phyloP scores from a whole-genome alignment of 2,329 filamentous ascomycete genomes.

The Pyricularia sp. region DNA sequence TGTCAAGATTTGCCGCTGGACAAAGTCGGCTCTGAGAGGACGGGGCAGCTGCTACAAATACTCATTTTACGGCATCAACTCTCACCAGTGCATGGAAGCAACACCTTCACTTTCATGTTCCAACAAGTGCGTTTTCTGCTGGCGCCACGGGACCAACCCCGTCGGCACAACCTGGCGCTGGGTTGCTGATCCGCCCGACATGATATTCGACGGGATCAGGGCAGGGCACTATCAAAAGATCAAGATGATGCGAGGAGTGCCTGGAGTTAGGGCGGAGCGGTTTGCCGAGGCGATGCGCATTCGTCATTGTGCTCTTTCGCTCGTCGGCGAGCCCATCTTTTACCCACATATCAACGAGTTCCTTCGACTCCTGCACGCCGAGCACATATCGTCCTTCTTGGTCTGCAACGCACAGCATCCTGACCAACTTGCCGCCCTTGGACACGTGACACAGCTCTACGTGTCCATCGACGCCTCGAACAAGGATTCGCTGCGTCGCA shows the following conservation, averaged over 20 bases:
- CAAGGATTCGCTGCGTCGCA: conserved; percentile 71
- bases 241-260: conserved; percentile 89
- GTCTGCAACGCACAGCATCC: conserved; percentile 97
- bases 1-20: conserved; percentile 97
- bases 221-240: conserved; percentile 93
- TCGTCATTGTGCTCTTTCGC: conserved; percentile 77
- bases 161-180: conserved; percentile 95
- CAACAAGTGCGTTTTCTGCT: conserved; percentile 98
- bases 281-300: conserved; percentile 90
- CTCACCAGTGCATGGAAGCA: conserved; percentile 96
- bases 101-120: conserved; percentile 91
- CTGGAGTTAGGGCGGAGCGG: conserved; percentile 80
- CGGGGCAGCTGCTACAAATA: conserved; percentile 96
- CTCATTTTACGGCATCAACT: conserved; percentile 93
- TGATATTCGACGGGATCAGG: conserved; percentile 85
- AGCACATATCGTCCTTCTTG: conserved; percentile 84
- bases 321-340: conserved; percentile 97
- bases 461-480: conserved; percentile 94
- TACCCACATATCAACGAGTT: conserved; percentile 97
- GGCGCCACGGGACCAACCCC: conserved; percentile 94
- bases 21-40: conserved; percentile 86
- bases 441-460: conserved; percentile 87
- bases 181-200: conserved; percentile 80
- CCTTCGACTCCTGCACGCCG: conserved; percentile 64
- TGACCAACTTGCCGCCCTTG: conserved; percentile 68